Percentiles rank a stretch among this genome's conserved stretches.
Evolutionary conservation across 352 stramenopile species (phyloP).

Genomic region (Globisporangium orthogonon): DNA sequence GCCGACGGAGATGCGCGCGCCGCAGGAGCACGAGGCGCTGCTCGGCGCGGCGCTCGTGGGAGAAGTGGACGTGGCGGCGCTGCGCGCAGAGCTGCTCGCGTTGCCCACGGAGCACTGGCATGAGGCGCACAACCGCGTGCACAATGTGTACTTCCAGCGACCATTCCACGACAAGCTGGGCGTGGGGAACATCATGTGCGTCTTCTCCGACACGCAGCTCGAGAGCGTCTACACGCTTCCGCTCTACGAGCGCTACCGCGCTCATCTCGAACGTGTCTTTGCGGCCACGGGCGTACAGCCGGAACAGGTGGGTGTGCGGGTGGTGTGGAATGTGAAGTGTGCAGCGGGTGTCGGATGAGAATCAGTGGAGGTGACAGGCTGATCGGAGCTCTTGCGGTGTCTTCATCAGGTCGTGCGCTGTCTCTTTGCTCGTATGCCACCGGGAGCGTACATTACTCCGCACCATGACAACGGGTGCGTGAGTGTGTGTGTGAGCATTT

Average conservation of each 20-base stretch:
- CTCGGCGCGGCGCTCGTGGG: slow-evolving; percentile 36
- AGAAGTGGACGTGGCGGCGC: slow-evolving; percentile 26
- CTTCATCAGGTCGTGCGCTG: slow-evolving; percentile 74
- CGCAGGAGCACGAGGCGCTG: slow-evolving; percentile 27
- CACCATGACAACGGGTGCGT: slow-evolving; percentile 93
- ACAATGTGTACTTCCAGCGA: slow-evolving; percentile 87
- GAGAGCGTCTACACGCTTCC: slow-evolving; percentile 89
- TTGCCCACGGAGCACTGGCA: slow-evolving; percentile 33
- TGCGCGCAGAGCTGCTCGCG: slow-evolving; percentile 29
- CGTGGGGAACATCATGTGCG: slow-evolving; percentile 93
- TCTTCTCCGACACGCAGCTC: slow-evolving; percentile 96
- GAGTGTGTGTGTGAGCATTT: too few species aligned
- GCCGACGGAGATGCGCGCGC: slow-evolving; percentile 40
- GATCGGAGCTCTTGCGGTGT: neutral
- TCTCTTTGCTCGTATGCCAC: slow-evolving; percentile 91
- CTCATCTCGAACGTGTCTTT: slow-evolving; percentile 69
- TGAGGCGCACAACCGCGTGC: slow-evolving; percentile 35
- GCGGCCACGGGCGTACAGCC: slow-evolving; percentile 37
- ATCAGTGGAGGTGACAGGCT: neutral
- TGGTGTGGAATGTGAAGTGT: neutral
- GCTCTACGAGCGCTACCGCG: slow-evolving; percentile 60
- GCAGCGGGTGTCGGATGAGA: neutral
- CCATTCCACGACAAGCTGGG: slow-evolving; percentile 93
- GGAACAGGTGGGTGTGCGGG: slow-evolving; percentile 16
- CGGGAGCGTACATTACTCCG: slow-evolving; percentile 89